A percentile compares a stretch with the other conserved stretches of the same genome.
phyloP scores from a whole-genome alignment of 108 stramenopile genomes.

The Pelagomonas calceolata region DNA sequence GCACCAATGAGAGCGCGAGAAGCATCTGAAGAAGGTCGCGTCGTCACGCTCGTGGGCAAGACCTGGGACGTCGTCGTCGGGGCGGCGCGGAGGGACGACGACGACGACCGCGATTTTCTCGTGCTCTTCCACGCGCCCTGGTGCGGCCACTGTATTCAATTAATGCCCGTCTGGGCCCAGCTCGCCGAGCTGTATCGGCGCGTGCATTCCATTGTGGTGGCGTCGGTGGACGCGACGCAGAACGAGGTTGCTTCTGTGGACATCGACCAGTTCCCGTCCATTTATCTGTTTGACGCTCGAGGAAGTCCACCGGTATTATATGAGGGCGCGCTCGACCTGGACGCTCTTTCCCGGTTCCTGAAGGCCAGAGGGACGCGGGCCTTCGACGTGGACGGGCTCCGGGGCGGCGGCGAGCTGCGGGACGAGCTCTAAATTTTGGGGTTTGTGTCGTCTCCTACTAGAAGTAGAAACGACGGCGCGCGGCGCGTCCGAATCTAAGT shows the following conservation, averaged over 20 bases:
- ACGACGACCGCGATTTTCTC: background rate
- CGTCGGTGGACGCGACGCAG: constrained; percentile 54
- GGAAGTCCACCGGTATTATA: background rate
- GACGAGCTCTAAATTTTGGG: too few relatives aligned
- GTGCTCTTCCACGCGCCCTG: background rate
- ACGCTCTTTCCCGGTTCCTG: background rate
- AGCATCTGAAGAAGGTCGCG: background rate
- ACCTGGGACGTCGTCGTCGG: background rate
- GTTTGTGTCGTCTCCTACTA: too few relatives aligned
- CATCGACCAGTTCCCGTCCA: constrained; percentile 46
- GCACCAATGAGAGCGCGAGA: background rate
- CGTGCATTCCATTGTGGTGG: constrained; percentile 29
- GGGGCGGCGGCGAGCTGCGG: too few relatives aligned
- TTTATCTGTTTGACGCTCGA: constrained; percentile 41
- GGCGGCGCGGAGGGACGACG: background rate
- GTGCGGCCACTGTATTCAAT: background rate
- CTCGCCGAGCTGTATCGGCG: background rate
- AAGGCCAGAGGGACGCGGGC: background rate
- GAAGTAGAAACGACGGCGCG: too few relatives aligned
- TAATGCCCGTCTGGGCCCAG: background rate
- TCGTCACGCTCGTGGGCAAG: background rate
- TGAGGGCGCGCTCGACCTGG: background rate
- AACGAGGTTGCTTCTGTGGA: constrained; percentile 45
- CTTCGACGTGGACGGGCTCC: background rate
- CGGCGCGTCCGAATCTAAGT: too few relatives aligned